Evolutionary conservation across 805 yeast species (phyloP), one percentile per base, ranked within the genome.

Genomic region (Grigorovia humatica): DNA sequence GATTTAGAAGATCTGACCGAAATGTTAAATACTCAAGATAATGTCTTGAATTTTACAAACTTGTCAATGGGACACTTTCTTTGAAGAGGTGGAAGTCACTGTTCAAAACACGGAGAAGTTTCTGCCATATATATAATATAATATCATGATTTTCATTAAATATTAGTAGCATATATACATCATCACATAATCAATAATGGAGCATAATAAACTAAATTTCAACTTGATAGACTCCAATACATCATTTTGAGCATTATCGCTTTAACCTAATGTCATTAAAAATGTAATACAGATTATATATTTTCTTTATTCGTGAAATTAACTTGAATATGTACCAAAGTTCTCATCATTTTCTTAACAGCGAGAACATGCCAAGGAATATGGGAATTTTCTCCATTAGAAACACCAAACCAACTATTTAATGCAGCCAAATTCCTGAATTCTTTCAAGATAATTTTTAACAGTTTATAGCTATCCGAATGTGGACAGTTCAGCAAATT

Each of bases 341-440:
- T 76, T 48, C 75, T 79, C 59, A 85, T 65, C 56, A 79, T 71
- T 58, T 81, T 83, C 32, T 78, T 73, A 11, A 86, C 93, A 0
- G 88, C 81, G 13, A 77, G 66, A 23, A 85, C 74, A 63, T 86
- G 91, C 83, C 89, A 83, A 27, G 95, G 95, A 2, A 81, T 71
- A 42, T 81, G 66, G 0, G 77, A 69, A 13, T 64, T 62, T 4
- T 57, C 59, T 6, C 66, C 63, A 27, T 62, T 64, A 3, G 68
- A 59, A 4, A 68, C 67, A 7, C 73, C 71, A 54, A 67, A 70
- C 75, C 75, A 59, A 50, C 69, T 49, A 55, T 66, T 58, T 54
- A 66, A 52, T 1, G 69, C 66, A 1, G 81, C 75, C 47, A 85
- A 61, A 52, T 80, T 79, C 59, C 83, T 75, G 68, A 78, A 83